Base-by-base conservation (phyloP, 1,139 yeast species). In the Candida frijolesensis region DNA sequence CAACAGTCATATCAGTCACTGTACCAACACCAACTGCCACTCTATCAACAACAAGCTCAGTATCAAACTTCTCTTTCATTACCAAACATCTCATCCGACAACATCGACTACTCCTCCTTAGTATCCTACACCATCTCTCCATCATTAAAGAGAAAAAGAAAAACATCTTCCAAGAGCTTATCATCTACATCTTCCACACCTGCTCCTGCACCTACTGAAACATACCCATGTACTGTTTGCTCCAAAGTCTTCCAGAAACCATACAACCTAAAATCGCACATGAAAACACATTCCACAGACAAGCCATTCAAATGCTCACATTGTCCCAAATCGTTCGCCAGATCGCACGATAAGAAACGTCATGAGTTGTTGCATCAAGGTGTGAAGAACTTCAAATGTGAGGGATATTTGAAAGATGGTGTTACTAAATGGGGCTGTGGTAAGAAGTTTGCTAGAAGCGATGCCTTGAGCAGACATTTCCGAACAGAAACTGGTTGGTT, bases 401-500 rank as follows among this genome's bases (percentile, higher is more conserved):
- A 79, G 56, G 85, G 85, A 4, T 66, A 65, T 42, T 63, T 82
- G 53, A 74, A 71, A 51, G 82, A 81, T 57, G 83, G 83, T 0
- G 63, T 60, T 15, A 78, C 83, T 1, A 68, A 64, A 55, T 82
- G 85, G 86, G 86, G 86, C 1, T 82, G 85, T 63, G 82, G 83
- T 29, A 79, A 79, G 65, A 72, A 72, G 53, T 82, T 82, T 64
- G 84, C 85, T 7, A 63, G 85, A 41, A 75, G 81, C 29, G 86
- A 82, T 60, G 86, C 85, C 0, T 68, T 82, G 47, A 75, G 82
- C 6, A 71, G 85, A 54, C 86, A 82, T 60, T 81, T 81, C 57
- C 68, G 83, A 50, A 80, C 85, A 2, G 85, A 80, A 51, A 76
- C 83, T 1, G 86, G 86, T 2, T 79, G 84, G 80, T 59, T 74